Conservation (phyloP, 2,329 filamentous ascomycete genomes). For the Magnaporthales sp. region DNA sequence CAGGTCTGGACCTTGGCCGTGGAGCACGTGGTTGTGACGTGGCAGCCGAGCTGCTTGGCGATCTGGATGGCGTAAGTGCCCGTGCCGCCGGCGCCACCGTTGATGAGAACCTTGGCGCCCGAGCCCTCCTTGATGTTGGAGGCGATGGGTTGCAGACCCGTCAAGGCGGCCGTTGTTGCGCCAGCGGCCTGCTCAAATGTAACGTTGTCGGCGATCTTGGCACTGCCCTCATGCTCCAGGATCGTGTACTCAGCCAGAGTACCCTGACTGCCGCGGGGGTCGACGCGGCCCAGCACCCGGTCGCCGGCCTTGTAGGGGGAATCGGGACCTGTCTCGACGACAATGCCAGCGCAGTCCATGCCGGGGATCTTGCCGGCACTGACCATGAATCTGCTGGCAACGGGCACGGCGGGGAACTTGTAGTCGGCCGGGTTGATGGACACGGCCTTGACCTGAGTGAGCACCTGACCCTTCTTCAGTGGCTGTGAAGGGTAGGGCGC, state of each 20-base stretch:
- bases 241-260: conserved; percentile 25
- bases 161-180: conserved; percentile 14
- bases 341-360: conserved; percentile 38
- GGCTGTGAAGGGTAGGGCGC: conserved; percentile 1
- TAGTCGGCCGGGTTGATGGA: conserved; percentile 57
- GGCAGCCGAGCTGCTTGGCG: conserved; percentile 22
- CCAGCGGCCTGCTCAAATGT: conserved; percentile 37
- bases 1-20: conserved; percentile 47
- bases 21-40: conserved; percentile 44
- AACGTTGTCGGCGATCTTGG: conserved; percentile 41
- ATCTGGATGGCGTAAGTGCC: conserved; percentile 28
- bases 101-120: conserved; percentile 37
- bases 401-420: conserved; percentile 46
- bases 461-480: conserved; percentile 2
- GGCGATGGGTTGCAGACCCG: conserved; percentile 15
- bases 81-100: conserved; percentile 26
- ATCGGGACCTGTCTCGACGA: conserved; percentile 25
- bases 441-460: conserved; percentile 31
- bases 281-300: conserved; percentile 33
- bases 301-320: conserved; percentile 26
- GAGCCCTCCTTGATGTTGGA: conserved; percentile 8
- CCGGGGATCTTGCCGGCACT: conserved; percentile 36
- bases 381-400: conserved; percentile 28
- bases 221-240: conserved; percentile 21
- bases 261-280: conserved; percentile 20